phyloP scores from a whole-genome alignment of 768 basidiomycete species.

The Leucosporidium yakuticum region DNA sequence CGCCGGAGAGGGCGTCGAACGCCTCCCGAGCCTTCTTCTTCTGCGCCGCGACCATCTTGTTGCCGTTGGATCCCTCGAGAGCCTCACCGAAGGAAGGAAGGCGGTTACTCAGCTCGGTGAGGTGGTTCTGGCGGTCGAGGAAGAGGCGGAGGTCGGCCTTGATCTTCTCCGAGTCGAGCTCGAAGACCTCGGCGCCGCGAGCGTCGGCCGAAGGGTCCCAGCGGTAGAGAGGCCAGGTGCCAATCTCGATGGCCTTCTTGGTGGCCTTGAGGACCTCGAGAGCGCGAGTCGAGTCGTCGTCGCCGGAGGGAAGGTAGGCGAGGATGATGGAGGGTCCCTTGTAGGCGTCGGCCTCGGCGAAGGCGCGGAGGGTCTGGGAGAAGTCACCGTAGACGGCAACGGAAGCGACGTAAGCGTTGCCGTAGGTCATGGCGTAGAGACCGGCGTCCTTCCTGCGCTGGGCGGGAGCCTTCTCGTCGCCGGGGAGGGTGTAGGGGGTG shows the following conservation, averaged over 20 bases:
- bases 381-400: slow-evolving; percentile 95
- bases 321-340: slow-evolving; percentile 84
- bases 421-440: slow-evolving; percentile 96
- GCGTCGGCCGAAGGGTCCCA: slow-evolving; percentile 87
- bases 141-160: slow-evolving; percentile 90
- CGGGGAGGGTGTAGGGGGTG: slow-evolving; percentile 63
- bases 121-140: slow-evolving; percentile 92
- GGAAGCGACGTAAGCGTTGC: slow-evolving; percentile 91
- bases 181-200: slow-evolving; percentile 67
- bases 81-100: slow-evolving; percentile 61
- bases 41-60: slow-evolving; percentile 74
- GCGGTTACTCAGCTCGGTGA: slow-evolving; percentile 70
- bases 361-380: slow-evolving; percentile 80
- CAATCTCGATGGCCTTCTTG: slow-evolving; percentile 88
- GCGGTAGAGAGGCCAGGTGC: slow-evolving; percentile 96
- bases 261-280: slow-evolving; percentile 94
- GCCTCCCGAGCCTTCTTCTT: slow-evolving; percentile 72
- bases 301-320: slow-evolving; percentile 83
- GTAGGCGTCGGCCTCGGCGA: slow-evolving; percentile 85
- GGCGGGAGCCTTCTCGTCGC: slow-evolving; percentile 58
- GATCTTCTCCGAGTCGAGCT: slow-evolving; percentile 83
- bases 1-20: slow-evolving; percentile 72
- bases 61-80: slow-evolving; percentile 74
- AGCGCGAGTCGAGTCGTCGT: slow-evolving; percentile 65
- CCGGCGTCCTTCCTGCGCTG: slow-evolving; percentile 94